Base-by-base conservation (phyloP, 352 stramenopile species). In the Globisporangium abappressorium region DNA sequence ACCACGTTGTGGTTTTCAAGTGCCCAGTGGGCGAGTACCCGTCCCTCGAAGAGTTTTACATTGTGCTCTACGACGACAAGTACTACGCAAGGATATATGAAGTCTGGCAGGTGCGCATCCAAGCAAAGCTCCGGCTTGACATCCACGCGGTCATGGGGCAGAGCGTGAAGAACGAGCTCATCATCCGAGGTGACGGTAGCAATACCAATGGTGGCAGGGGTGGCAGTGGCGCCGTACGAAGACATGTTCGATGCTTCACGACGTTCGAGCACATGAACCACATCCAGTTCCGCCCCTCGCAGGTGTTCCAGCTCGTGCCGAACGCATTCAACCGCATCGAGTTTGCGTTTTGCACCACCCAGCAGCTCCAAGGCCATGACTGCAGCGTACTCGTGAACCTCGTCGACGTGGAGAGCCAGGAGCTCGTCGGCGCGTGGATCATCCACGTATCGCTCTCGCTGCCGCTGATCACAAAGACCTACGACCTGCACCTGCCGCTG, bases 291-390 rank as follows among this genome's bases (percentile, higher is more conserved):
- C 87, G 90, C 7, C 93, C 91, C 1, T 68, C 70, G 1, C 73
- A 87, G 33, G 78, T 90, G 2, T 98, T 98, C 68, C 78, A 93
- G 62, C 85, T 98, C 36, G 79, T 96, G 0, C 87, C 88, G 12
- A 79, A 93, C 62, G 93, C 91, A 6, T 97, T 97, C 80, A 98
- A 98, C 73, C 81, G 92, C 26, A 93, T 97, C 53, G 87, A 93
- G 64, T 77, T 90, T 43, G 68, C 74, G 14, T 97, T 97, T 65
- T 93, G 80, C 47, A 76, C 87, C 6, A 85, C 87, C 9, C 70
- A 84, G 11, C 28, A 72, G 70, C 18, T 71, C 57, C 38, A 64
- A 22, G 24, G 73, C 58, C 33, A 66, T 74, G 34, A 70, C 38
- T 60, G 58, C 33, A 56, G 77, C 26, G 78, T 97, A 38, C 77